These are phyloP conservation scores for Dillenia turbinata DNA, from an alignment of 164 flowering plant species.

Conservation along the genomic window DNA sequence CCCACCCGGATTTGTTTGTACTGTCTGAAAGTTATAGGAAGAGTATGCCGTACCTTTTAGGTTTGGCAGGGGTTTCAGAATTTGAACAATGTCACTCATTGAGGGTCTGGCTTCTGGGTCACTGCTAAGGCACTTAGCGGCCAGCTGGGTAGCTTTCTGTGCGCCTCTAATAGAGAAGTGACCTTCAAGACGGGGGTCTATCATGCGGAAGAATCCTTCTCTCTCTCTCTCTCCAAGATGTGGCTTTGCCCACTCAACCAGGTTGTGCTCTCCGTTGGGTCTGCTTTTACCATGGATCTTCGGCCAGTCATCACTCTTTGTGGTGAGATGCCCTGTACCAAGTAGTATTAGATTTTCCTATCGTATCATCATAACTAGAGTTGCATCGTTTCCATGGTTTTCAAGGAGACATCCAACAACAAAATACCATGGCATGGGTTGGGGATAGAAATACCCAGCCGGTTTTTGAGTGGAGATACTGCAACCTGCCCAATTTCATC, in stretches of 20 bases:
- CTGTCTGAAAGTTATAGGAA: slow-evolving; percentile 52
- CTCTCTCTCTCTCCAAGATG: slow-evolving; percentile 40
- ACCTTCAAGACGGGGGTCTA: slow-evolving; percentile 53
- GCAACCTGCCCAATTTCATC: no score
- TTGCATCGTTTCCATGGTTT: no score
- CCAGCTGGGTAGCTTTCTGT: slow-evolving; percentile 48
- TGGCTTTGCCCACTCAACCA: no score
- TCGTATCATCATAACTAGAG: no score
- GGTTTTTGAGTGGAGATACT: no score
- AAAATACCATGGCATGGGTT: no score
- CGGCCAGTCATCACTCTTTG: slow-evolving; percentile 49
- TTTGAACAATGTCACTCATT: slow-evolving; percentile 52
- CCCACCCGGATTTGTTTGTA: slow-evolving; percentile 47
- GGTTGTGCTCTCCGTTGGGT: slow-evolving; percentile 58
- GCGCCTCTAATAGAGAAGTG: slow-evolving; percentile 51
- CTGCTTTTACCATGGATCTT: slow-evolving; percentile 55
- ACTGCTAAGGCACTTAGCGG: slow-evolving; percentile 47
- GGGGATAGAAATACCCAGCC: no score
- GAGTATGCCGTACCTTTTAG: slow-evolving; percentile 70
- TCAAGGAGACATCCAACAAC: no score
- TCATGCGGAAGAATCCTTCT: slow-evolving; percentile 34
- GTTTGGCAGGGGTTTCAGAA: slow-evolving; percentile 34
- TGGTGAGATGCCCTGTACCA: slow-evolving; percentile 42
- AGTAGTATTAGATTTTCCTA: no score
- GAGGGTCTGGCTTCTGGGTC: slow-evolving; percentile 49